Conservation (phyloP, 2,329 filamentous ascomycete genomes). For the Ramularia collo-cygni region DNA sequence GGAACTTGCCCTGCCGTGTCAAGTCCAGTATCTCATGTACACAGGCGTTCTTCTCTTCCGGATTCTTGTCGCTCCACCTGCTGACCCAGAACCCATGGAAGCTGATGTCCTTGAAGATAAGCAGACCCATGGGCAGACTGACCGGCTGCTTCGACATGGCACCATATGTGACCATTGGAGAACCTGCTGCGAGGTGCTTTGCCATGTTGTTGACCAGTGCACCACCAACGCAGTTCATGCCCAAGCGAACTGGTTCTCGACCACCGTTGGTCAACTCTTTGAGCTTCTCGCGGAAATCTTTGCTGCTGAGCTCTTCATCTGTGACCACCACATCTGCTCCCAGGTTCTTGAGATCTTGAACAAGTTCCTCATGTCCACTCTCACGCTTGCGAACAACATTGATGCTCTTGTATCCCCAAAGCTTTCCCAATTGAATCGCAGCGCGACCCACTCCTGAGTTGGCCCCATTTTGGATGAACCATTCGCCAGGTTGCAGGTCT, state of each 20-base stretch:
- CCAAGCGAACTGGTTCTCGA: conserved; percentile 66
- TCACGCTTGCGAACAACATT: conserved; percentile 76
- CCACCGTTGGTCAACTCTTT: conserved; percentile 64
- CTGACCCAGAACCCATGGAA: conserved; percentile 96
- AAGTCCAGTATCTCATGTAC: conserved; percentile 78
- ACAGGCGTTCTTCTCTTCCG: conserved; percentile 66
- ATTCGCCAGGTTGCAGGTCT: conserved; percentile 63
- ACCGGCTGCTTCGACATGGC: conserved; percentile 90
- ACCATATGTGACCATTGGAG: conserved; percentile 84
- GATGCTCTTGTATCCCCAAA: conserved; percentile 87
- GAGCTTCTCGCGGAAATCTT: conserved; percentile 56
- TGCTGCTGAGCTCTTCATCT: conserved; percentile 52
- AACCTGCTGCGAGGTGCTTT: conserved; percentile 59
- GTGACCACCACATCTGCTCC: conserved; percentile 59
- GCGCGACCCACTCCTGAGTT: conserved; percentile 89
- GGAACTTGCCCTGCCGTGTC: conserved; percentile 69
- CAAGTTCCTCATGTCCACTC: conserved; percentile 59
- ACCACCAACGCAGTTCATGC: conserved; percentile 89
- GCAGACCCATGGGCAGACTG: conserved; percentile 67
- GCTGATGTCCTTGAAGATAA: conserved; percentile 88
- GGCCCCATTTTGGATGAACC: conserved; percentile 95
- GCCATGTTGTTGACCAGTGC: conserved; percentile 74
- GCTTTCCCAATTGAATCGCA: conserved; percentile 75
- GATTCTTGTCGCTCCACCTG: conserved; percentile 73
- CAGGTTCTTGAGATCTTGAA: conserved; percentile 52